Evolutionary conservation across 495 filamentous ascomycete species (phyloP), one percentile per base, ranked within the genome.

Genomic region (Penicillium samsonianum): DNA sequence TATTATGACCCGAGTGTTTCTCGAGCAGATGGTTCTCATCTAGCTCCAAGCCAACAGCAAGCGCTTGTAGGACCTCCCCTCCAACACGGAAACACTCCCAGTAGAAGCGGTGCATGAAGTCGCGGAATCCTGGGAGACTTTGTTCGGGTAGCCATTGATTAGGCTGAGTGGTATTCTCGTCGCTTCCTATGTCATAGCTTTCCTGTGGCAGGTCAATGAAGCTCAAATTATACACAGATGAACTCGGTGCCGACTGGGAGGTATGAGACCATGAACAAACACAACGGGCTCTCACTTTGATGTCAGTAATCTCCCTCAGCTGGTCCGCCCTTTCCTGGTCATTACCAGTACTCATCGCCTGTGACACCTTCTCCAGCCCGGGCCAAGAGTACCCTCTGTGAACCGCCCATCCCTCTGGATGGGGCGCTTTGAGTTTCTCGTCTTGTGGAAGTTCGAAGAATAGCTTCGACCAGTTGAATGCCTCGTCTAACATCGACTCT

Each of bases 301-400:
- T 57, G 58, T 77, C 76, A 5, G 68, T 62, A 19, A 75, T 57
- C 44, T 74, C 68, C 45, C 71, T 68, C 55, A 77, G 28, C 60
- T 69, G 65, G 4, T 61, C 46, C 16, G 55, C 52, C 12, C 19
- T 55, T 42, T 75, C 67, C 14, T 76, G 71, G 31, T 82, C 77
- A 16, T 80, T 70, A 4, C 52, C 64, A 0, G 56, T 64, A 63
- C 80, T 82, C 51, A 81, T 78, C 12, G 77, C 74, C 58, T 88
- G 83, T 5, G 79, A 80, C 7, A 89, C 83, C 61, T 88, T 89
- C 68, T 89, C 86, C 37, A 84, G 67, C 6, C 85, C 84, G 0
- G 82, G 80, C 72, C 81, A 82, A 2, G 85, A 88, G 65, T 89
- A 89, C 11, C 87, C 86, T 42, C 87, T 77, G 63, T 89, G 86